phyloP scores from a whole-genome alignment of 257 asterid species.

The Penstemon barbatus region DNA sequence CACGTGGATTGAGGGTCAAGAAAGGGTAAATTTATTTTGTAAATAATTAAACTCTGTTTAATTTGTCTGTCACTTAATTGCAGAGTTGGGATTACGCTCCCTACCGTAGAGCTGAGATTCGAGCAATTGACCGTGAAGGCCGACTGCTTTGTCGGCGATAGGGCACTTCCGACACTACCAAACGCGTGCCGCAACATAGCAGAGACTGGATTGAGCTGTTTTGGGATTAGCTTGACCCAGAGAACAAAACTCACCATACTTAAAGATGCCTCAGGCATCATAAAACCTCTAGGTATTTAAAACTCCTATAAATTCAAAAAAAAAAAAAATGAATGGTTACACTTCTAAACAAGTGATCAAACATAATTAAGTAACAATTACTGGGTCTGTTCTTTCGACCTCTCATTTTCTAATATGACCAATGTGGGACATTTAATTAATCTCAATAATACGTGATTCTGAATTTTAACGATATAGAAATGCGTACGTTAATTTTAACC shows the following conservation, averaged over 20 bases:
- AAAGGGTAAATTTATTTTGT: too few species aligned
- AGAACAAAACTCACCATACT: slow-evolving; percentile 62
- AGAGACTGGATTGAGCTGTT: slow-evolving; percentile 43
- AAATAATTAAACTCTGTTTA: too few species aligned
- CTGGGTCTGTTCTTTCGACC: too few species aligned
- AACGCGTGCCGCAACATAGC: slow-evolving; percentile 53
- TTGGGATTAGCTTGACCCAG: slow-evolving; percentile 45
- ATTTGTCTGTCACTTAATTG: background rate
- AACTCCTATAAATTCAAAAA: background rate
- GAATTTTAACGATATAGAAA: too few species aligned
- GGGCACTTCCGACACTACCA: slow-evolving; percentile 66
- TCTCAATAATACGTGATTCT: too few species aligned
- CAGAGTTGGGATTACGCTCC: slow-evolving; percentile 67
- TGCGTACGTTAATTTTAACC: background rate
- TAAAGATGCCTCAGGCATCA: slow-evolving; percentile 57
- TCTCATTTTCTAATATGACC: too few species aligned
- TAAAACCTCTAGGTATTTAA: slow-evolving; percentile 59
- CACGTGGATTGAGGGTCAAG: too few species aligned
- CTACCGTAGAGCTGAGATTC: slow-evolving; percentile 62
- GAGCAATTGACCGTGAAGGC: slow-evolving; percentile 55
- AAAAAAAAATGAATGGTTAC: too few species aligned
- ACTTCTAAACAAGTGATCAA: too few species aligned
- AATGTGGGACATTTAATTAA: too few species aligned
- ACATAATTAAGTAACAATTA: too few species aligned
- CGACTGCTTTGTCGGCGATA: slow-evolving; percentile 58